phyloP scores from a whole-genome alignment of 371 early-diverging fungal species.

The Rhizopus arrhizus region DNA sequence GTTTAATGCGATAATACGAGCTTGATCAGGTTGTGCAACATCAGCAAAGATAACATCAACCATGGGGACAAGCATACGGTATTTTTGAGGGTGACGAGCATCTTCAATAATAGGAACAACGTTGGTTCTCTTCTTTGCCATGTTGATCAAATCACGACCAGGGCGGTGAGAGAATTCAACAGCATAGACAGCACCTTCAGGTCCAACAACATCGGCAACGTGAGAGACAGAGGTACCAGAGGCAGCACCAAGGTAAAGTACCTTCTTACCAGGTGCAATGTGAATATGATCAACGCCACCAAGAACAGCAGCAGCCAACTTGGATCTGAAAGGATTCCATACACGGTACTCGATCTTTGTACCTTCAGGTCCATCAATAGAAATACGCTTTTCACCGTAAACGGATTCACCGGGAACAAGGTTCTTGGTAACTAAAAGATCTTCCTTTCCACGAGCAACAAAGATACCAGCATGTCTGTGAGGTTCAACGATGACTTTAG shows the following conservation, averaged over 20 bases:
- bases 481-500: too few relatives aligned
- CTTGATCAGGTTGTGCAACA: slow-evolving; percentile 99
- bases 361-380: slow-evolving; percentile 78
- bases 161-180: too few relatives aligned
- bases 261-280: too few relatives aligned
- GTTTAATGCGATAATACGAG: slow-evolving; percentile 98
- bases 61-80: slow-evolving; percentile 99
- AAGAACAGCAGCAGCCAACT: slow-evolving; percentile 99
- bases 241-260: too few relatives aligned
- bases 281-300: slow-evolving; percentile 77
- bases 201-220: too few relatives aligned
- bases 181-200: too few relatives aligned
- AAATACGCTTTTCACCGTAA: slow-evolving; percentile 64
- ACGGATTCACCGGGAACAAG: slow-evolving; percentile 98
- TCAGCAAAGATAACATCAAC: slow-evolving; percentile 99
- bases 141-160: too few relatives aligned
- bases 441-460: slow-evolving; percentile 96
- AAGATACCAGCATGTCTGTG: too few relatives aligned
- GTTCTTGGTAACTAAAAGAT: slow-evolving; percentile 97
- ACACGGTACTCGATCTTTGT: slow-evolving; percentile 89
- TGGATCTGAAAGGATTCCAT: slow-evolving; percentile 93
- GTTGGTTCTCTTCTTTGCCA: too few relatives aligned
- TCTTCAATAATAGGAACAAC: slow-evolving; percentile 91
- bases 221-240: too few relatives aligned
- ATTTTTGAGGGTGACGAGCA: slow-evolving; percentile 99